Base-by-base conservation (phyloP, 257 asterid genomes). In the Pogostemon cablin region DNA sequence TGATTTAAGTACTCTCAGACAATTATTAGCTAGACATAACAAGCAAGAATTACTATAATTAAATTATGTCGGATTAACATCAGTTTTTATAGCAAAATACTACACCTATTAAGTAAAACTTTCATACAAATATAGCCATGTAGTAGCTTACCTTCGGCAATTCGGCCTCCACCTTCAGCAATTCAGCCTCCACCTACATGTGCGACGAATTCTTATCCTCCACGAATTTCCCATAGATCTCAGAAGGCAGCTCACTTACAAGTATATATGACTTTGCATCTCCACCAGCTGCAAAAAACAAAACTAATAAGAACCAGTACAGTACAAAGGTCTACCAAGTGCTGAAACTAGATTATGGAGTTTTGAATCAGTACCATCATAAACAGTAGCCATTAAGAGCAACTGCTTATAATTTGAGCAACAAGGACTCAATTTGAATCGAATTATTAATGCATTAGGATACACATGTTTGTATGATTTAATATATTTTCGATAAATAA, bases 231-330 rank as follows among this genome's bases (percentile, higher is more conserved):
- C 46, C 62, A 78, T 91, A 91, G 67, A 79, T 65, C 62, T 91
- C 91, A 25, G 87, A 67, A 7, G 96, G 90, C 56, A 93, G 74
- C 83, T 86, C 61, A 71, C 99, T 89, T 69, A 80, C 50, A 75
- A 93, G 81, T 68, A 91, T 68, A 75, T 89, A 91, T 11, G 99
- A 86, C 75, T 89, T 93, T 47, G 92, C 86, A 77, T 90, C 98
- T 60, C 85, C 83, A 17, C 48, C 73, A 9, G 82, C 89, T 85
- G 90, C 81, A 81, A 68, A 60, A 79, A 25, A 59, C 6, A 25
- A 68, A 80, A 78, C 32, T 44, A 37, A 61, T 44, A 46, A 37
- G 40, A 59, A 61, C 48, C 52, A 48, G 62, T 59, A 60, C 2
- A 3, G 17, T 59, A 34, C 7, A 40, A 41, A 63, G 46, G 7